A percentile compares a stretch with the other conserved stretches of the same genome.
Evolutionary conservation across 345 rosid species (phyloP).

Genomic region (Eucalyptus polybractea): DNA sequence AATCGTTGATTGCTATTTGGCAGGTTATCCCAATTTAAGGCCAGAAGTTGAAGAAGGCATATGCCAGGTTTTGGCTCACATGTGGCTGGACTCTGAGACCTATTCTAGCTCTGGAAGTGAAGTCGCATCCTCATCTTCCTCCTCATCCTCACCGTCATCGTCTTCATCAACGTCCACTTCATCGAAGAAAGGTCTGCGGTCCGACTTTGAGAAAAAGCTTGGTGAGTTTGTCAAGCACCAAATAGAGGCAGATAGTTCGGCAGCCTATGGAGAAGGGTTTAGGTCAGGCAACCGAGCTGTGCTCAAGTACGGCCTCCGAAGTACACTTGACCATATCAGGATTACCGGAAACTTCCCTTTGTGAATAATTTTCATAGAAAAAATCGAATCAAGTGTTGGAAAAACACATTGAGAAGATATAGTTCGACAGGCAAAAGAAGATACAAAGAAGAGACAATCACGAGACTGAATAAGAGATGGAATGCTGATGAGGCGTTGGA

Average conservation of each 20-base stretch:
- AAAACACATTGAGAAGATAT: not conserved
- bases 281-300: conserved; percentile 72
- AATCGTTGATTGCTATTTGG: not conserved
- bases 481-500: not conserved
- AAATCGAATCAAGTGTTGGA: not conserved
- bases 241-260: conserved; percentile 68
- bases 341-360: conserved; percentile 75
- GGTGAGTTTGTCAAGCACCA: conserved; percentile 91
- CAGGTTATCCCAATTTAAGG: conserved; percentile 76
- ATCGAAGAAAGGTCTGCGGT: conserved; percentile 75
- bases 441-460: not conserved
- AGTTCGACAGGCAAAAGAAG: not conserved
- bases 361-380: conserved; percentile 1
- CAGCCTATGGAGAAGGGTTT: conserved; percentile 91
- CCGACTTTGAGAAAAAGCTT: conserved; percentile 87
- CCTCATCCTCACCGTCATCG: conserved; percentile 28
- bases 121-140: conserved; percentile 28
- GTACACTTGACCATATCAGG: conserved; percentile 75
- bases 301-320: conserved; percentile 47
- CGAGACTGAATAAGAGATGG: not conserved
- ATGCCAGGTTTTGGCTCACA: conserved; percentile 89
- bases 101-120: conserved; percentile 37
- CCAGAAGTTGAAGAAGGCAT: conserved; percentile 99
- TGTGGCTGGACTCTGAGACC: conserved; percentile 97
- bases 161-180: conserved; percentile 21